Conservation (phyloP, 1,139 yeast species). For the Saccharomyces uvarum region DNA sequence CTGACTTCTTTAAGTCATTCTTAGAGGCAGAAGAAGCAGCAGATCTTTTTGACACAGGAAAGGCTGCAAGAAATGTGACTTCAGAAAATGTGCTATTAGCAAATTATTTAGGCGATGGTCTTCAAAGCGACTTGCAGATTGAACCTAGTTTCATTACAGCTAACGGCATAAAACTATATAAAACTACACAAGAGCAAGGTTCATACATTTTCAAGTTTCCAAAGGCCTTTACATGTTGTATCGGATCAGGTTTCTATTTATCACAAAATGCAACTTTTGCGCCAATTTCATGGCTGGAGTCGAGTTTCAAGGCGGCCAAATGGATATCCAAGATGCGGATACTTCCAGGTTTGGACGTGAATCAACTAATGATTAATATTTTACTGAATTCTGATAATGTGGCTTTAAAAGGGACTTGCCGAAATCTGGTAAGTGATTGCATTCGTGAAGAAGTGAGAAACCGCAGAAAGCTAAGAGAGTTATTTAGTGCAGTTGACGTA, state of each 20-base stretch:
- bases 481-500: constrained; percentile 28
- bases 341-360: constrained; percentile 42
- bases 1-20: constrained; percentile 21
- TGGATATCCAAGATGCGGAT: constrained; percentile 49
- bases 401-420: constrained; percentile 14
- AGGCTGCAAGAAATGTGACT: background rate
- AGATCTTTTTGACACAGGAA: background rate
- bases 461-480: constrained; percentile 35
- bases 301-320: constrained; percentile 41
- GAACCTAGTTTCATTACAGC: constrained; percentile 43
- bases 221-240: constrained; percentile 41
- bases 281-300: constrained; percentile 48
- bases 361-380: constrained; percentile 42
- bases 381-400: constrained; percentile 39
- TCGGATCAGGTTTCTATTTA: constrained; percentile 49
- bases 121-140: constrained; percentile 28
- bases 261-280: constrained; percentile 54
- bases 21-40: constrained; percentile 11
- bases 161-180: constrained; percentile 42
- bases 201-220: constrained; percentile 55
- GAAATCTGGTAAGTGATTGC: constrained; percentile 10
- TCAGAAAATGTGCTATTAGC: background rate
- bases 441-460: constrained; percentile 38
- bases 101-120: background rate
- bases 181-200: constrained; percentile 51